phyloP scores from a whole-genome alignment of 2,329 filamentous ascomycete species.

The Coleophoma eucalyptorum region DNA sequence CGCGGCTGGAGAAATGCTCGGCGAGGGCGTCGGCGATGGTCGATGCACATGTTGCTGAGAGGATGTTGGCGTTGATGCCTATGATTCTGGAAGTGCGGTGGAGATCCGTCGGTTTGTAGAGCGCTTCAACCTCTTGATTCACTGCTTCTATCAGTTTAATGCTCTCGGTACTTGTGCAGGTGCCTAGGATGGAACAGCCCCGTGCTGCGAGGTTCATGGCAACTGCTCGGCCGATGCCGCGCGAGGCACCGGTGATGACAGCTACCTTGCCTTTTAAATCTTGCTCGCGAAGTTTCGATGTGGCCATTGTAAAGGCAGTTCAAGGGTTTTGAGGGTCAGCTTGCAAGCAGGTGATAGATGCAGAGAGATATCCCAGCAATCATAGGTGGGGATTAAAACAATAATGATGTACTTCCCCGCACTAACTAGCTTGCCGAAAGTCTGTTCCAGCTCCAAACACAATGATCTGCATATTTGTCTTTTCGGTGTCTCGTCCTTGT shows the following conservation, averaged over 20 bases:
- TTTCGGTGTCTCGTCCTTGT: too few species aligned
- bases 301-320: constrained; percentile 1
- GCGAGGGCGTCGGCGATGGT: constrained; percentile 23
- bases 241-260: constrained; percentile 61
- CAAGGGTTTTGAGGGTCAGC: too few species aligned
- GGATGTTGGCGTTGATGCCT: constrained; percentile 27
- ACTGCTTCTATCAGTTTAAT: constrained; percentile 18
- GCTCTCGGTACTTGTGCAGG: constrained; percentile 20
- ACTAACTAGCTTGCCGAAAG: too few species aligned
- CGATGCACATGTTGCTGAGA: constrained; percentile 21
- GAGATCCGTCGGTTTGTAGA: constrained; percentile 14
- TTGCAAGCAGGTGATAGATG: too few species aligned
- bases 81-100: constrained; percentile 13
- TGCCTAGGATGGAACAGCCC: constrained; percentile 50
- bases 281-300: constrained; percentile 10
- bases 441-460: too few species aligned
- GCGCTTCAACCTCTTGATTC: constrained; percentile 14
- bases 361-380: too few species aligned
- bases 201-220: constrained; percentile 64
- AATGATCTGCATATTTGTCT: too few species aligned
- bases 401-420: too few species aligned
- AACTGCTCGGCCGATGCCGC: constrained; percentile 64
- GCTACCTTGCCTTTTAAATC: constrained; percentile 62
- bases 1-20: constrained; percentile 15
- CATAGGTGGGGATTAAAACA: too few species aligned